Conservation (phyloP, 2,329 filamentous ascomycete species). For the Fusarium mangiferae region DNA sequence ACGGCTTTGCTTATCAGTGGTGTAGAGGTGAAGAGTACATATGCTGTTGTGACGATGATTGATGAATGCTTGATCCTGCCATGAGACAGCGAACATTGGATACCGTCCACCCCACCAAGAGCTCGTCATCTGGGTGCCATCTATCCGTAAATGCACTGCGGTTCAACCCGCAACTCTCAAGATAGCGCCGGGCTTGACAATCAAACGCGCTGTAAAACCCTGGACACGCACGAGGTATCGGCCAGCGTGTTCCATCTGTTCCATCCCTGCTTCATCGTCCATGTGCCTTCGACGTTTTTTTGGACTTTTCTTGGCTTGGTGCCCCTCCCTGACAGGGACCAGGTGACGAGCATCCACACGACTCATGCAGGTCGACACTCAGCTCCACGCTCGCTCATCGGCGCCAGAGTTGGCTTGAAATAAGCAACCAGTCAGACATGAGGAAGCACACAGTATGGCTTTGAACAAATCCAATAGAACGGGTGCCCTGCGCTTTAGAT, state of each 20-base stretch:
- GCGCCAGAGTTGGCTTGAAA: slow-evolving; percentile 32
- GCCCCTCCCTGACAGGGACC: slow-evolving; percentile 30
- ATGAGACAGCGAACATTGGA: slow-evolving; percentile 14
- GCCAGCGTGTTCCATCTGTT: slow-evolving; percentile 19
- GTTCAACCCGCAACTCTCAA: slow-evolving; percentile 50
- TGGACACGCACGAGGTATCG: slow-evolving; percentile 33
- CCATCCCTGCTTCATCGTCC: slow-evolving; percentile 30
- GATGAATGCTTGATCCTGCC: not conserved
- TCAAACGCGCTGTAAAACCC: slow-evolving; percentile 38
- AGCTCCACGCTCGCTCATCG: slow-evolving; percentile 34
- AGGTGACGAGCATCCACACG: slow-evolving; percentile 35
- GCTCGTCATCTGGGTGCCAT: slow-evolving; percentile 37
- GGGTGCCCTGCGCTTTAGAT: slow-evolving; percentile 42
- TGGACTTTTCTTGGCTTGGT: slow-evolving; percentile 20
- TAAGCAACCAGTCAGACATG: slow-evolving; percentile 35
- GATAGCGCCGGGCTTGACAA: slow-evolving; percentile 44
- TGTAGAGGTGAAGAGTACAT: not conserved
- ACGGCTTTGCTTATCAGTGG: not conserved
- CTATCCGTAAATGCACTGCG: slow-evolving; percentile 45
- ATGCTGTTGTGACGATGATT: slow-evolving; percentile 1
- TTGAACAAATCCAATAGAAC: slow-evolving; percentile 36
- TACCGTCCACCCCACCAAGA: slow-evolving; percentile 27
- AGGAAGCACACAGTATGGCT: slow-evolving; percentile 32
- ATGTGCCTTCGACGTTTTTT: slow-evolving; percentile 21
- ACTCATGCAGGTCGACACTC: slow-evolving; percentile 38